A percentile compares a stretch with the other conserved stretches of the same genome.
These are phyloP conservation scores for Wakefieldia striispora DNA, from an alignment of 768 basidiomycete species.

Conservation along the genomic window DNA sequence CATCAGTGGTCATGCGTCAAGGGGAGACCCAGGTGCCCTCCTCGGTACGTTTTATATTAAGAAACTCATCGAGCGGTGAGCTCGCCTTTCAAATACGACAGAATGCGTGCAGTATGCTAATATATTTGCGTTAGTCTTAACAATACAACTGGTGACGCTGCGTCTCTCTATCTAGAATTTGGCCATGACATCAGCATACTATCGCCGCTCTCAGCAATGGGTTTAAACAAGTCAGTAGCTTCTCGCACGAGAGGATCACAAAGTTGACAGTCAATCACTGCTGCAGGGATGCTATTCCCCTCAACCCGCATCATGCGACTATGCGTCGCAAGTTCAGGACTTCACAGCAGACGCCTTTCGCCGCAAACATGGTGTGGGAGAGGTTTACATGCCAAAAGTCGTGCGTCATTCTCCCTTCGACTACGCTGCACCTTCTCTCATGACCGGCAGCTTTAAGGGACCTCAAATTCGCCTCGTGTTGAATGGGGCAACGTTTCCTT, in stretches of 20 bases:
- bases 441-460: slow-evolving; percentile 24
- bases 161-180: too few species aligned
- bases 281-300: slow-evolving; percentile 33
- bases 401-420: slow-evolving; percentile 15
- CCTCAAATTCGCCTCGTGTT: slow-evolving; percentile 43
- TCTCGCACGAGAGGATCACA: background rate
- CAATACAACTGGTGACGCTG: too few species aligned
- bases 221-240: slow-evolving; percentile 34
- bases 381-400: slow-evolving; percentile 37
- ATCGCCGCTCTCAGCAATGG: slow-evolving; percentile 37
- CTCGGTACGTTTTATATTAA: slow-evolving; percentile 40
- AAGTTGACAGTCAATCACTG: too few species aligned
- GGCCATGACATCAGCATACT: too few species aligned
- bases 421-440: background rate
- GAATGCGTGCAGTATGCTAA: too few species aligned
- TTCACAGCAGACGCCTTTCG: slow-evolving; percentile 42
- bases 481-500: slow-evolving; percentile 40
- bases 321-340: slow-evolving; percentile 36
- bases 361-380: slow-evolving; percentile 44
- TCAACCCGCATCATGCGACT: slow-evolving; percentile 28
- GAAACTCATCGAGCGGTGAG: slow-evolving; percentile 39
- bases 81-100: background rate
- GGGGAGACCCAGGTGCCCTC: slow-evolving; percentile 31
- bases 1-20: too few species aligned
- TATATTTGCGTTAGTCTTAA: too few species aligned